Evolutionary conservation across 352 stramenopile species (phyloP), one percentile per base, ranked within the genome.

Genomic region (Hyaloperonospora brassicae): DNA sequence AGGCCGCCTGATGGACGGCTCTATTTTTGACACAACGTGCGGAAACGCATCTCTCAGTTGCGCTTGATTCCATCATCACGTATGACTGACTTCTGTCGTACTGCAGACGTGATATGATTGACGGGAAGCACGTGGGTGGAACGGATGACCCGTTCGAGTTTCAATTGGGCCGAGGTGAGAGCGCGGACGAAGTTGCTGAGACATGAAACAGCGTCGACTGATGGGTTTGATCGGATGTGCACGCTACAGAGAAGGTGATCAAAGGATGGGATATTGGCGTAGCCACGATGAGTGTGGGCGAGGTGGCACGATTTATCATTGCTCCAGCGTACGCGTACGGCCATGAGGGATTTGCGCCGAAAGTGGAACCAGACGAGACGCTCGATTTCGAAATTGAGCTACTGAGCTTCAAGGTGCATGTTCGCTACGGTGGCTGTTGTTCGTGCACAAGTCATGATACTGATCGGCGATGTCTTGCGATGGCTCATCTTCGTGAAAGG

Each of bases 321-420:
- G 61, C 71, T 13, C 83, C 83, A 0, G 66, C 91, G 49, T 93
- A 93, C 35, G 83, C 64, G 34, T 93, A 93, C 55, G 83, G 83
- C 14, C 63, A 72, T 8, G 66, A 89, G 47, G 83, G 83, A 2
- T 89, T 91, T 51, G 83, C 83, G 0, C 83, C 83, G 5, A 93
- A 93, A 47, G 76, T 93, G 21, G 83, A 93, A 55, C 83, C 83
- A 0, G 68, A 93, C 48, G 83, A 93, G 64, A 89, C 75, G 13
- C 72, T 93, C 5, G 80, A 93, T 58, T 93, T 91, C 60, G 83
- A 93, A 47, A 93, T 93, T 47, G 83, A 93, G 57, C 55, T 93
- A 46, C 47, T 90, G 8, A 68, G 70, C 55, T 93, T 88, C 49
- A 84, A 83, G 55, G 82, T 90, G 51, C 9, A 36, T 23, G n/a